phyloP scores from a whole-genome alignment of 805 yeast species.

The Lipomyces sp. region DNA sequence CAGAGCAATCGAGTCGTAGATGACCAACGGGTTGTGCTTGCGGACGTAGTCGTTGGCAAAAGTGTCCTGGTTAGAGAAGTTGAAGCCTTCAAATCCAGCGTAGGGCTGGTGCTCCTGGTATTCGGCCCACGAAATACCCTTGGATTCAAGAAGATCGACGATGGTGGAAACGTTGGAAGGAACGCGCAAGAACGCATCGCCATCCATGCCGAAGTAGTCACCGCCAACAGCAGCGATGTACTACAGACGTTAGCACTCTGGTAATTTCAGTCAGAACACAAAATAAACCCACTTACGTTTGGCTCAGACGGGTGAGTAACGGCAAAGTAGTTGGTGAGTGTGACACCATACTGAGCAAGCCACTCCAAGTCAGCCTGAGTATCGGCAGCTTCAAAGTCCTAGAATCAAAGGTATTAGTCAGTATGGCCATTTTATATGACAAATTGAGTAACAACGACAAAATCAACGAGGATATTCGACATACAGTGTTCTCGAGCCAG shows the following conservation, averaged over 20 bases:
- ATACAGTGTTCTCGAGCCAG: slow-evolving; percentile 51
- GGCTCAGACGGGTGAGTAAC: slow-evolving; percentile 55
- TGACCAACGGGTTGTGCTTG: slow-evolving; percentile 51
- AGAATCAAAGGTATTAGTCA: background rate
- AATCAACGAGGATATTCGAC: background rate
- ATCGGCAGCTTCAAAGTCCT: slow-evolving; percentile 49
- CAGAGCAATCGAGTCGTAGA: slow-evolving; percentile 43
- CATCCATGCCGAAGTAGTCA: slow-evolving; percentile 49
- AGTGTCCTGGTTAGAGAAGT: slow-evolving; percentile 45
- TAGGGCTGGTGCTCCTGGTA: slow-evolving; percentile 54
- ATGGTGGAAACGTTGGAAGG: slow-evolving; percentile 49
- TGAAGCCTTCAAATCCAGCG: slow-evolving; percentile 51
- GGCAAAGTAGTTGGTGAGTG: slow-evolving; percentile 51
- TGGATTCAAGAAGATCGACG: slow-evolving; percentile 48
- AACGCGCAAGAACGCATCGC: slow-evolving; percentile 46
- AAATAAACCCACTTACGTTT: slow-evolving; percentile 34
- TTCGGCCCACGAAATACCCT: slow-evolving; percentile 51
- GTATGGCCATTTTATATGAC: background rate
- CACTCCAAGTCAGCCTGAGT: slow-evolving; percentile 45
- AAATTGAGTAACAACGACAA: background rate
- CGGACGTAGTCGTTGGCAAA: slow-evolving; percentile 50
- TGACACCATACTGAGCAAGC: slow-evolving; percentile 46
- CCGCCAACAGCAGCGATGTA: slow-evolving; percentile 51
- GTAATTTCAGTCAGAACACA: background rate
- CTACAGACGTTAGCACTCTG: background rate